Percentiles rank a stretch among this genome's conserved stretches.
These are phyloP conservation scores for Suhomyces bribrorum DNA, from an alignment of 1,139 yeast genomes.

Conservation along the genomic window DNA sequence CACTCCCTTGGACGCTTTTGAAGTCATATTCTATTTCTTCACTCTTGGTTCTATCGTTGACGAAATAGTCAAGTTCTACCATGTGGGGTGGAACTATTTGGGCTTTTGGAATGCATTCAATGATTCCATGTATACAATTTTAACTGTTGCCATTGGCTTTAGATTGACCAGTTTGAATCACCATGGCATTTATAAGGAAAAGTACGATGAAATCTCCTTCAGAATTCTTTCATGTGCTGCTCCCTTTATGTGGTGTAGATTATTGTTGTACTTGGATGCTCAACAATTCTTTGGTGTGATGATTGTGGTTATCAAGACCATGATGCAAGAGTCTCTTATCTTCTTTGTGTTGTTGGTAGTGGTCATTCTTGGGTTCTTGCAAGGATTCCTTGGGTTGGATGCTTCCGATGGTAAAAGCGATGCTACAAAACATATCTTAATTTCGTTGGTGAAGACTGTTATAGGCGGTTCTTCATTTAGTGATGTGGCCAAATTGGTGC, in stretches of 20 bases:
- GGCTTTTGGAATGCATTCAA: constrained; percentile 84
- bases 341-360: constrained; percentile 74
- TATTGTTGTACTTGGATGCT: constrained; percentile 75
- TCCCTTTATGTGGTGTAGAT: constrained; percentile 84
- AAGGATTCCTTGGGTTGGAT: constrained; percentile 85
- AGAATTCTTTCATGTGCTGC: constrained; percentile 77
- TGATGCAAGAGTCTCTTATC: constrained; percentile 82
- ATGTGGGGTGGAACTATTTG: constrained; percentile 70
- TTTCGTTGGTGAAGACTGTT: constrained; percentile 68
- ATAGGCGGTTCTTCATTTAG: constrained; percentile 73
- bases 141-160: constrained; percentile 54
- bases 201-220: constrained; percentile 66
- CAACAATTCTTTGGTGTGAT: constrained; percentile 84
- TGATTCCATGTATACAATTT: constrained; percentile 62
- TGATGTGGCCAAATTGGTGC: constrained; percentile 70
- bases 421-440: constrained; percentile 63
- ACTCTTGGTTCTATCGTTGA: constrained; percentile 68
- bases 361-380: constrained; percentile 77
- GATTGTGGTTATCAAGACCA: constrained; percentile 80
- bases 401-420: constrained; percentile 84
- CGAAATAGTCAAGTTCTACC: constrained; percentile 69
- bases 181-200: constrained; percentile 24
- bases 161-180: constrained; percentile 46
- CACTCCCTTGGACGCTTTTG: constrained; percentile 43
- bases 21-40: constrained; percentile 60